Conservation (phyloP, 202 grass and related monocot species). For the Zoysia matrella region DNA sequence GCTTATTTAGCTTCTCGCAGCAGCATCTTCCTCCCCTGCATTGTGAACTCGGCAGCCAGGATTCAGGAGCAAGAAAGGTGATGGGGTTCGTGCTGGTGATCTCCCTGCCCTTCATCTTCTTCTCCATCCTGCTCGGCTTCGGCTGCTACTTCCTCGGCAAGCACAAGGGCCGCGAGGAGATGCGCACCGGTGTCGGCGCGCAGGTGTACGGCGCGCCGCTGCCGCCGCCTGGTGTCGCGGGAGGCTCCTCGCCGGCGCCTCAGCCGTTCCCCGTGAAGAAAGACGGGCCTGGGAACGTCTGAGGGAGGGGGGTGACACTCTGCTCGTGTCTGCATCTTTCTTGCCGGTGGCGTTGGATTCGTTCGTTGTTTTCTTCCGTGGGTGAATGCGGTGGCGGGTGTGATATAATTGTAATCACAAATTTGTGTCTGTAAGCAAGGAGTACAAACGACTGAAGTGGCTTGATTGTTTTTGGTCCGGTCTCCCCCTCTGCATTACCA, state of each 20-base stretch:
- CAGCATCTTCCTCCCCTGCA: not conserved
- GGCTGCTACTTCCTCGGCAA: not conserved
- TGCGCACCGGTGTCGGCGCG: constrained; percentile 54
- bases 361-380: not conserved
- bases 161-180: constrained; percentile 71
- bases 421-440: not conserved
- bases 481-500: too few species aligned
- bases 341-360: not conserved
- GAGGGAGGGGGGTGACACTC: not conserved
- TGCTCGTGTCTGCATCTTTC: not conserved
- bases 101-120: too few species aligned
- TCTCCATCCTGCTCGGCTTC: too few species aligned
- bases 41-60: not conserved
- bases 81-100: constrained; percentile 67
- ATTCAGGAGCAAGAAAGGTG: not conserved
- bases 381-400: not conserved
- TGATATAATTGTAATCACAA: constrained; percentile 47
- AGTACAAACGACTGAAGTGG: too few species aligned
- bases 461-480: too few species aligned
- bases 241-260: not conserved
- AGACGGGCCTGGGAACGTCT: constrained; percentile 47
- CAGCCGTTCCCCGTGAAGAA: constrained; percentile 46
- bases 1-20: not conserved
- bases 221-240: constrained; percentile 48
- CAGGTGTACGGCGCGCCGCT: constrained; percentile 67